phyloP scores from a whole-genome alignment of 2,329 filamentous ascomycete genomes.

The Diaporthe australafricana region DNA sequence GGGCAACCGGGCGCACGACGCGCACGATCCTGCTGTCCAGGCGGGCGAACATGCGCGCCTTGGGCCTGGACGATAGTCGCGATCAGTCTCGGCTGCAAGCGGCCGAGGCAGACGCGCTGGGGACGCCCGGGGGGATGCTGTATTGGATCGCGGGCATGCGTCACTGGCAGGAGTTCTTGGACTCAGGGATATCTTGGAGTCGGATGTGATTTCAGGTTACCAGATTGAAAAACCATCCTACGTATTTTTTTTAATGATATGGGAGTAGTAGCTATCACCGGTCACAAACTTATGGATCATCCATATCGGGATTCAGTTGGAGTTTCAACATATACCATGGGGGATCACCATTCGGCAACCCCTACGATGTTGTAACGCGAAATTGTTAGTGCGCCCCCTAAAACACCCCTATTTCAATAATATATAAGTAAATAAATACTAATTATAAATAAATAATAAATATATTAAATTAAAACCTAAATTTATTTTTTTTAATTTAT shows the following conservation, averaged over 20 bases:
- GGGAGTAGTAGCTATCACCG: too few relatives aligned
- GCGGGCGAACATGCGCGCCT: neutral
- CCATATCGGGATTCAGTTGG: too few relatives aligned
- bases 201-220: neutral
- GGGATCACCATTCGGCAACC: too few relatives aligned
- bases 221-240: neutral
- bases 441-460: too few relatives aligned
- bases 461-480: too few relatives aligned
- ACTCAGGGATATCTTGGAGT: neutral
- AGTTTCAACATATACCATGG: too few relatives aligned
- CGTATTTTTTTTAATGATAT: neutral
- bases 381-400: too few relatives aligned
- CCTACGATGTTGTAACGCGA: too few relatives aligned
- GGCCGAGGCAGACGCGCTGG: neutral
- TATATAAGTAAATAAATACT: too few relatives aligned
- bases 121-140: neutral
- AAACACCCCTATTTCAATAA: too few relatives aligned
- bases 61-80: neutral
- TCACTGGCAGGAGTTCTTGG: neutral
- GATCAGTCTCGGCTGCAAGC: neutral
- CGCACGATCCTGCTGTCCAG: neutral
- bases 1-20: neutral
- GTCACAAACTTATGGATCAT: too few relatives aligned
- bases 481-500: too few relatives aligned
- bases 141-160: slow-evolving; percentile 6